Evolutionary conservation across 208 protist genomes (phyloP), one percentile per base, ranked within the genome.

Genomic region (Sergeia podlipaevii): DNA sequence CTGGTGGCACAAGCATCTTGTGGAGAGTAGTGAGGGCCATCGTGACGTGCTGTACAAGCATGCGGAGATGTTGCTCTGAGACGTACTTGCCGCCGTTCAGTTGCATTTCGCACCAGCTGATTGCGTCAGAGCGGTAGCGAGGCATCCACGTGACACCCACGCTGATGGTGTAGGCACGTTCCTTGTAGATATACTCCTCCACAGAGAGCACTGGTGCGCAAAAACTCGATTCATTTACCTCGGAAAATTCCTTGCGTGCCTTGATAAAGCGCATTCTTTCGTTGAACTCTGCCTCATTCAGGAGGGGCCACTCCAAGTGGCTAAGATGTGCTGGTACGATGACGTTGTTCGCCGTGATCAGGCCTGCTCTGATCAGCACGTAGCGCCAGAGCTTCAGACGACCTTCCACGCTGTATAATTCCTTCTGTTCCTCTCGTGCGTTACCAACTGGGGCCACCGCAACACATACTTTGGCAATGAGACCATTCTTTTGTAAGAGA

Each of bases 71-170:
- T 4, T 21, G 3, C 60, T 90, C 78, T 2, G 77, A 52, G 26
- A 89, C 60, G 24, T 27, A 60, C 18, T 61, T 51, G 3, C 54
- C 52, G 11, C 26, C 34, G 38, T 34, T 20, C 17, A 17, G 28
- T 13, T 46, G 13, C 18, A 17, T 4, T 52, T 61, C 18, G 67
- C 77, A 65, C 85, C 85, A 92, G 38, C 68, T 38, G 29, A 50
- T 49, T 15, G 86, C 53, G 38, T 67, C 75, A 13, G 57, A 18
- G 18, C 41, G 18, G 61, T 82, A 92, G 20, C 38, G 48, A 13
- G 85, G 85, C 80, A 92, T 89, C 78, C 80, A 92, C 20, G 81
- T 41, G 28, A 89, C 71, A 34, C 74, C 61, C 24, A 92, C 33
- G 20, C 34, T 57, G 13, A 70, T 66, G 3, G 53, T 47, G 10